Evolutionary conservation across 1,284 basidiomycete genomes (phyloP).

Genomic region (Mrakiaceae sp.): DNA sequence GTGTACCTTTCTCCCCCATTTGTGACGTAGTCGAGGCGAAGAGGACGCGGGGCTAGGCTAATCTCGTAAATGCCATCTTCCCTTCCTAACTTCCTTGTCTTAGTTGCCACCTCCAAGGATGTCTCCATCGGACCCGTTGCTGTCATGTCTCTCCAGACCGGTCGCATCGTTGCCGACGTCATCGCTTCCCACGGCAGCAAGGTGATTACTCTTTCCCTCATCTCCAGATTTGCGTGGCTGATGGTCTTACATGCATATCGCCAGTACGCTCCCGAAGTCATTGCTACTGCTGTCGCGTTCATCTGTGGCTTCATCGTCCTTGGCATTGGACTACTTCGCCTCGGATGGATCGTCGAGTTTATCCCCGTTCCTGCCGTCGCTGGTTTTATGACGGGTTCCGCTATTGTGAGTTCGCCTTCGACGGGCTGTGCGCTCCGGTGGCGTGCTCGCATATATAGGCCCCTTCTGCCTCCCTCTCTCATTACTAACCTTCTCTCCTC

Average conservation of each 20-base stretch:
- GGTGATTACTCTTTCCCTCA: conserved; percentile 21
- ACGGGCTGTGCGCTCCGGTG: not conserved
- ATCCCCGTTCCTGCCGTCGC: conserved; percentile 81
- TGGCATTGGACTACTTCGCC: conserved; percentile 74
- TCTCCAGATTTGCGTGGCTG: too few species aligned
- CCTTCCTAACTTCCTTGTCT: conserved; percentile 48
- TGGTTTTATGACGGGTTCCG: conserved; percentile 53
- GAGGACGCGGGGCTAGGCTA: not conserved
- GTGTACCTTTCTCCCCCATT: not conserved
- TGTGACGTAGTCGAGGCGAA: not conserved
- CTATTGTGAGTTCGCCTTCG: conserved; percentile 17
- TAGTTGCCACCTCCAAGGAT: conserved; percentile 75
- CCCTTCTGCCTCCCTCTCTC: not conserved
- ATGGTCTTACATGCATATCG: conserved; percentile 12
- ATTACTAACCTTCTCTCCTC: conserved; percentile 6
- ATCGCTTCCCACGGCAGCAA: conserved; percentile 17
- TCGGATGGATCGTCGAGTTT: conserved; percentile 95
- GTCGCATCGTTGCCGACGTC: conserved; percentile 58
- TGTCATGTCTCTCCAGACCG: conserved; percentile 89
- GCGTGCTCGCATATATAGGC: too few species aligned
- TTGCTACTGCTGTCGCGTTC: conserved; percentile 77
- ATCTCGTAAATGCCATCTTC: conserved; percentile 7
- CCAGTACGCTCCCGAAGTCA: conserved; percentile 54
- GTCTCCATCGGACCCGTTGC: conserved; percentile 93
- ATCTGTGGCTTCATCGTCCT: conserved; percentile 89